These are phyloP conservation scores for Zychaea mexicana DNA, from an alignment of 371 early-diverging fungal genomes.

Conservation along the genomic window DNA sequence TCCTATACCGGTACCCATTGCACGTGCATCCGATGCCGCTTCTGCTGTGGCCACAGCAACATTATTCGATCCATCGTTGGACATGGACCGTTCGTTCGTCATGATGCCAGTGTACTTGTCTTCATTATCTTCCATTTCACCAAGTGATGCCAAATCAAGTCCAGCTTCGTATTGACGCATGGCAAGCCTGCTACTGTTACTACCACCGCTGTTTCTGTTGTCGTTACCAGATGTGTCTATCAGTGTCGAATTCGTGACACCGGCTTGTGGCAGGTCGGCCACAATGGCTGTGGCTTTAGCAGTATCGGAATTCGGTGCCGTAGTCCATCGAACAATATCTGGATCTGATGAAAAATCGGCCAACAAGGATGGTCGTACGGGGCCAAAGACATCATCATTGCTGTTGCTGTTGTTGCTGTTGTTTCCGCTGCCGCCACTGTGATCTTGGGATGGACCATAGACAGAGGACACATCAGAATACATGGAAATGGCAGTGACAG, in stretches of 20 bases:
- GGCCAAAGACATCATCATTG: slow-evolving; percentile 7
- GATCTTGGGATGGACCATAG: background rate
- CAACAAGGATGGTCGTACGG: slow-evolving; percentile 10
- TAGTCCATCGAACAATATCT: slow-evolving; percentile 40
- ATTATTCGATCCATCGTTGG: background rate
- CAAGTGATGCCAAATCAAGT: slow-evolving; percentile 13
- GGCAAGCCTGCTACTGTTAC: background rate
- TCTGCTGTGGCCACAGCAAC: background rate
- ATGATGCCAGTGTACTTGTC: slow-evolving; percentile 8
- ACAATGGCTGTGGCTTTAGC: slow-evolving; percentile 10
- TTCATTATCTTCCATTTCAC: background rate
- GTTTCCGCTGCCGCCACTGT: background rate
- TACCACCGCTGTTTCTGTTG: slow-evolving; percentile 1
- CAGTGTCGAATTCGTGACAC: background rate
- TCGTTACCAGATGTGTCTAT: background rate
- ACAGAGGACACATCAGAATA: slow-evolving; percentile 23
- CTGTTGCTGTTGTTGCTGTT: background rate
- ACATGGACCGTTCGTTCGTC: slow-evolving; percentile 6
- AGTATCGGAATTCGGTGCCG: slow-evolving; percentile 15
- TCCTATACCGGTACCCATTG: too few species aligned
- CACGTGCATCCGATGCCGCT: background rate
- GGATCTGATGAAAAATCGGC: slow-evolving; percentile 35
- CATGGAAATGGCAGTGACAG: slow-evolving; percentile 21
- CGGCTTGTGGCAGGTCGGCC: background rate
- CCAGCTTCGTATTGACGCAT: slow-evolving; percentile 13